Base-by-base conservation (phyloP, 148 eudicot genomes). In the Heliosperma pusillum region DNA sequence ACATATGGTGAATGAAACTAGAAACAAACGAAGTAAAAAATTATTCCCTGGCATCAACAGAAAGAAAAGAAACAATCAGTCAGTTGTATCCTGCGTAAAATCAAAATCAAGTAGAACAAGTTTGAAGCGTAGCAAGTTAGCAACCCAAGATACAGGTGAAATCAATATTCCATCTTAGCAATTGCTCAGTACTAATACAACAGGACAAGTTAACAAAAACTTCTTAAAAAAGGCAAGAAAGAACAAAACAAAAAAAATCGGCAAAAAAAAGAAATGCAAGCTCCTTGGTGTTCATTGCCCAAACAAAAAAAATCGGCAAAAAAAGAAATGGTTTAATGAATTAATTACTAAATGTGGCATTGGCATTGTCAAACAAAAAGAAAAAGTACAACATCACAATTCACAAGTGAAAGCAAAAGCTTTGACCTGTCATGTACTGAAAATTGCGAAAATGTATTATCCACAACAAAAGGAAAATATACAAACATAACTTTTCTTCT, bases 41-140 rank as follows among this genome's bases (percentile, higher is more conserved):
- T 63, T 82, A 52, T 83, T 55, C 27, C 91, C 84, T 71, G 91
- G 81, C 68, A 87, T 74, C 10, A 78, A 82, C 50, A 97, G 96
- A 79, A 91, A 87, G 76, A 88, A 79, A 36, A 89, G 95, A 85
- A 94, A 94, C 78, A 94, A 79, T 36, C 75, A 77, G 52, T 94
- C 89, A 25, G 97, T 91, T 81, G 88, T 80, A 83, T 93, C 97
- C 97, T 91, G 93, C 82, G 59, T 79, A 85, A 72, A 64, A 53
- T 53, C 17, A 66, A 63, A 61, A 66, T 30, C 69, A 22, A 56
- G 53, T 17, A 25, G 24, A 29, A 33, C 13, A 50, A 69, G 63
- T 40, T 17, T 53, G 55, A 16, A 50, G 16, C 19, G 13, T 50
- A 50, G n/a, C 67, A 63, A 1, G 26, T 63, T 3, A 2, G 67